phyloP scores from a whole-genome alignment of 768 basidiomycete genomes.

The Boletus huronensis region DNA sequence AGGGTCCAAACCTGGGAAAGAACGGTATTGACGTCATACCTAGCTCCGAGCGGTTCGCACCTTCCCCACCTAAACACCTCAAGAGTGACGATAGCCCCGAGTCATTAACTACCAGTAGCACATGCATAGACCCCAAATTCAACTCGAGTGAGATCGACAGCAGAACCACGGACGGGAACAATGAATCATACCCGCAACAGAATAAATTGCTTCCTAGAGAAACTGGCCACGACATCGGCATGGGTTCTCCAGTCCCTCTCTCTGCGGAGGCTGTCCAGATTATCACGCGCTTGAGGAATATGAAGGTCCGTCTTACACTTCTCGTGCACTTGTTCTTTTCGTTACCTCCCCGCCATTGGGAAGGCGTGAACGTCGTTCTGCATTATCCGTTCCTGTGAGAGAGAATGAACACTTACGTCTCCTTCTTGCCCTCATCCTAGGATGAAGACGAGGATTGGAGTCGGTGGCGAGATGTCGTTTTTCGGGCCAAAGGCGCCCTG shows the following conservation, averaged over 20 bases:
- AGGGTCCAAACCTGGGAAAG: slow-evolving; percentile 73
- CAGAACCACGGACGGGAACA: not conserved
- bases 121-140: not conserved
- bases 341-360: not conserved
- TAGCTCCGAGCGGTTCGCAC: slow-evolving; percentile 60
- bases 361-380: not conserved
- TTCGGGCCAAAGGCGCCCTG: slow-evolving; percentile 67
- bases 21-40: slow-evolving; percentile 80
- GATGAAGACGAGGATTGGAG: slow-evolving; percentile 89
- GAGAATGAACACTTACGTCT: slow-evolving; percentile 2
- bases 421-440: slow-evolving; percentile 31
- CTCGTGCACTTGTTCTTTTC: not conserved
- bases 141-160: not conserved
- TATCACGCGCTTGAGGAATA: slow-evolving; percentile 76
- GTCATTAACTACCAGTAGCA: slow-evolving; percentile 25
- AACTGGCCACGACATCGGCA: slow-evolving; percentile 83
- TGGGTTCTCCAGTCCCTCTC: slow-evolving; percentile 80
- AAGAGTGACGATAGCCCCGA: slow-evolving; percentile 45
- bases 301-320: slow-evolving; percentile 54
- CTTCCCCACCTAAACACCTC: slow-evolving; percentile 46
- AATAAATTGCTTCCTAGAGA: slow-evolving; percentile 72
- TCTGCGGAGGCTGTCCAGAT: slow-evolving; percentile 72
- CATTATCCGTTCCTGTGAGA: not conserved
- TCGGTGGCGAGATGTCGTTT: slow-evolving; percentile 82
- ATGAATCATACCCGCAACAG: slow-evolving; percentile 1